These are phyloP conservation scores for Paraphaeosphaeria minitans DNA, from an alignment of 2,329 filamentous ascomycete genomes.

Conservation along the genomic window DNA sequence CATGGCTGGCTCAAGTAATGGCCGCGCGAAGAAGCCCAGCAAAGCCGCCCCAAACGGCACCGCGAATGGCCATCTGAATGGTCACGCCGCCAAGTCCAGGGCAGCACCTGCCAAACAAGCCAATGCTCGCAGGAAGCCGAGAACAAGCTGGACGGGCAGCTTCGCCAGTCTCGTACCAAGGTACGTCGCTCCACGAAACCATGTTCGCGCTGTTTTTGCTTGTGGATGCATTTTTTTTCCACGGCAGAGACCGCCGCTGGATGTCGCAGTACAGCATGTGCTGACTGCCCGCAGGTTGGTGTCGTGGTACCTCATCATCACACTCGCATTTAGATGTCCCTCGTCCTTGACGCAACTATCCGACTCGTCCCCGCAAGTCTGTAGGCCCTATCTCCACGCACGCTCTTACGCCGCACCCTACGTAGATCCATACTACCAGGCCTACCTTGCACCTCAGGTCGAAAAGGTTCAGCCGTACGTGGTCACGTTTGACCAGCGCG, in stretches of 20 bases:
- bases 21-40: constrained; percentile 44
- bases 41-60: constrained; percentile 33
- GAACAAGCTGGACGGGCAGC: constrained; percentile 30
- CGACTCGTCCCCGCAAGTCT: constrained; percentile 74
- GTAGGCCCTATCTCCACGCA: constrained; percentile 76
- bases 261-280: neutral
- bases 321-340: constrained; percentile 82
- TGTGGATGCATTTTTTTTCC: neutral
- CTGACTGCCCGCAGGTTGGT: constrained; percentile 58
- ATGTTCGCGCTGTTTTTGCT: neutral
- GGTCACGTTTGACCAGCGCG: constrained; percentile 59
- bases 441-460: constrained; percentile 83
- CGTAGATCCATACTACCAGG: constrained; percentile 81
- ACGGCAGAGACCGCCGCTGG: neutral
- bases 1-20: constrained; percentile 47
- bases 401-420: constrained; percentile 73
- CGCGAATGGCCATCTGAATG: constrained; percentile 31
- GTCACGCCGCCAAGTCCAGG: constrained; percentile 35
- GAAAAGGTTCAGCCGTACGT: constrained; percentile 76
- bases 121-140: constrained; percentile 21
- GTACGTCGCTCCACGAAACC: constrained; percentile 20
- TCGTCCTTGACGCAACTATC: constrained; percentile 69
- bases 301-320: constrained; percentile 86
- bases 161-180: constrained; percentile 41
- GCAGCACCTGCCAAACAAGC: constrained; percentile 25